Base-by-base conservation (phyloP, 1,139 yeast genomes). In the Pichia terricola region DNA sequence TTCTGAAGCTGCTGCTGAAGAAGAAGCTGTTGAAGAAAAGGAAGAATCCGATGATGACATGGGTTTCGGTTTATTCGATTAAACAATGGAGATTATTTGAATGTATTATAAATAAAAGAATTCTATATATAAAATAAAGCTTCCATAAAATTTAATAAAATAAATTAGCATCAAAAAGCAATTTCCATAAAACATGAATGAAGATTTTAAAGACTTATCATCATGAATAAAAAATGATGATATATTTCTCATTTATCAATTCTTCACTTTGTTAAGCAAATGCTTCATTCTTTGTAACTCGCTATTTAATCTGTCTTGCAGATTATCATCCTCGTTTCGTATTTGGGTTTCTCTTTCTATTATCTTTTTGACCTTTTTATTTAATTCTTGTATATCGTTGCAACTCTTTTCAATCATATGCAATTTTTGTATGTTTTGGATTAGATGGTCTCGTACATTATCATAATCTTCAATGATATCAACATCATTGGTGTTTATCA, bases 1-100 rank as follows among this genome's bases (percentile, higher is more conserved):
- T 62, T 86, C 71, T 62, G 82, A 75, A 55, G 87, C 74, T 55
- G 81, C 66, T 53, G 84, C 70, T 50, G 95, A 71, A 52, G 95
- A 71, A 55, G 91, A 70, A 62, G 84, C 64, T 55, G 81, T 66
- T 57, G 81, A 69, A 60, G 83, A 70, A 60, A 71, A 64, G 56
- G 84, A 73, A 66, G 76, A 72, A 56, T 70, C 58, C 41, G 63
- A 60, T 50, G 63, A 58, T 43, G 65, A 61, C 53, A 60, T 61
- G 65, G 66, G 65, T 53, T 60, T 61, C 63, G 65, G 65, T 58
- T 56, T 62, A 51, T 62, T 62, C 55, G 66, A 60, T 52, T 62
- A 62, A 50, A 47, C 49, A 16, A 16, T 16, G 22, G 22, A 16
- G 45, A 33, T 27, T 8, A 30, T 5, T 11, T 16, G 41, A 36